phyloP scores from a whole-genome alignment of 192 early-diverging fungal species.

The Anaeromyces robustus region DNA sequence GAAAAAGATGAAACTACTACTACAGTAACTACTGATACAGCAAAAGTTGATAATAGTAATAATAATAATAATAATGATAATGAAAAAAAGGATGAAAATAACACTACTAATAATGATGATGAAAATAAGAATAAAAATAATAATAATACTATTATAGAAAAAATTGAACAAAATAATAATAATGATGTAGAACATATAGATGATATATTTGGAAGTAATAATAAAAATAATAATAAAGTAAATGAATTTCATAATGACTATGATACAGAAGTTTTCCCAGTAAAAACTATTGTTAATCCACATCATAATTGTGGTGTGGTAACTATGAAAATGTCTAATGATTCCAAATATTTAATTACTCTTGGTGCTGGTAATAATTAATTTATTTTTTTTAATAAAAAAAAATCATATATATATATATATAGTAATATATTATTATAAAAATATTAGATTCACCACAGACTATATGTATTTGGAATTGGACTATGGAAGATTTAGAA shows the following conservation, averaged over 20 bases:
- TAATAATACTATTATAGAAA: too few species aligned
- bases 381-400: neutral
- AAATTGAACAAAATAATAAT: too few species aligned
- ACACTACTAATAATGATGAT: too few species aligned
- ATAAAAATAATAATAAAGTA: neutral
- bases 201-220: neutral
- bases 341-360: constrained; percentile 29
- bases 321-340: constrained; percentile 21
- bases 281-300: constrained; percentile 37
- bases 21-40: neutral
- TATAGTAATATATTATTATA: too few species aligned
- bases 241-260: neutral
- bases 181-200: too few species aligned
- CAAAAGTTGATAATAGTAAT: neutral
- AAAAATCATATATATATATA: too few species aligned
- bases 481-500: constrained; percentile 22
- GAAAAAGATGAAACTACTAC: too few species aligned
- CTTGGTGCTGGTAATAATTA: constrained; percentile 25
- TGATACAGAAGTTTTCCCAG: constrained; percentile 20
- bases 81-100: too few species aligned
- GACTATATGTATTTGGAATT: constrained; percentile 32
- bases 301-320: constrained; percentile 25
- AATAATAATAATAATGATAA: too few species aligned
- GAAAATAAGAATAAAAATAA: too few species aligned
- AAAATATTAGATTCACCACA: constrained; percentile 13